Conservation (phyloP, 2,329 filamentous ascomycete species). For the Paramyrothecium sp. region DNA sequence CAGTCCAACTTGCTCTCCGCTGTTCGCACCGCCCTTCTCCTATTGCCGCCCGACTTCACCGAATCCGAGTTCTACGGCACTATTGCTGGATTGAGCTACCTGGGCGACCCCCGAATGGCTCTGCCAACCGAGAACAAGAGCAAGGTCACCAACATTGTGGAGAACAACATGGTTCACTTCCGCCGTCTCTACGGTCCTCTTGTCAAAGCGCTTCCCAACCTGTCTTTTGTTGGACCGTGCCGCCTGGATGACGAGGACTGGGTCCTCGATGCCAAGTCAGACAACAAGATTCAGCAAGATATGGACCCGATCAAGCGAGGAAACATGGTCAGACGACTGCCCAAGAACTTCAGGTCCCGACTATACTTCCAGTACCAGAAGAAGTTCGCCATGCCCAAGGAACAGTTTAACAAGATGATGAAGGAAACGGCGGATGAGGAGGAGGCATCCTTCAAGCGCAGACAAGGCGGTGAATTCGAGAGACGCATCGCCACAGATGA, state of each 20-base stretch:
- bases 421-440: constrained; percentile 71
- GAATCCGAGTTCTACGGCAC: constrained; percentile 87
- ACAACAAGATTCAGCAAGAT: constrained; percentile 76
- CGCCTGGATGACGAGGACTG: constrained; percentile 36
- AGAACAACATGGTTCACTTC: constrained; percentile 88
- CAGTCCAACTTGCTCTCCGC: constrained; percentile 94
- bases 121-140: constrained; percentile 85
- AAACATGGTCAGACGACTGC: constrained; percentile 94
- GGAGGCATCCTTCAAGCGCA: constrained; percentile 64
- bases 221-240: constrained; percentile 65
- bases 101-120: constrained; percentile 94
- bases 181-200: constrained; percentile 86
- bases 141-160: constrained; percentile 93
- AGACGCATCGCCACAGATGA: constrained; percentile 74
- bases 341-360: constrained; percentile 80
- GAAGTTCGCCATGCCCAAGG: constrained; percentile 80
- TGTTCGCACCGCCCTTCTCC: constrained; percentile 81
- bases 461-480: constrained; percentile 83
- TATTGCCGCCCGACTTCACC: constrained; percentile 80
- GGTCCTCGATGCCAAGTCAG: constrained; percentile 45
- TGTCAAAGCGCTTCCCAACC: constrained; percentile 86
- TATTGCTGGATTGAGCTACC: constrained; percentile 89
- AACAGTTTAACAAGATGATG: constrained; percentile 84
- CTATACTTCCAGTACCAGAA: constrained; percentile 94
- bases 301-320: constrained; percentile 89